Evolutionary conservation across 805 yeast species (phyloP).

Genomic region (Torulaspora franciscae): DNA sequence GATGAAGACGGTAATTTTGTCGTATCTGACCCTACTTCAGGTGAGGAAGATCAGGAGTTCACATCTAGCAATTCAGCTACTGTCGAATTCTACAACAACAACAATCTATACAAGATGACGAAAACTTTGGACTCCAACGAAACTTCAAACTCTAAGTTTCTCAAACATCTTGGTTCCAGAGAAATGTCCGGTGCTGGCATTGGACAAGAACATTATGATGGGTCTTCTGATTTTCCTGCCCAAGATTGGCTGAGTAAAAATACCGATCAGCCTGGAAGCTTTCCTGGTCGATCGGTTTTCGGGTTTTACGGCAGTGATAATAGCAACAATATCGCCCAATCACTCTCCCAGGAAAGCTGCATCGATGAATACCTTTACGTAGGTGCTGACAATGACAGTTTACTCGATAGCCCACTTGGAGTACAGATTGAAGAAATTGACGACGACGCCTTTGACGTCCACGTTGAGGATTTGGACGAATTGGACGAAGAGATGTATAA

Average conservation of each 20-base stretch:
- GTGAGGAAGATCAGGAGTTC: constrained; percentile 2
- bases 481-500: constrained; percentile 32
- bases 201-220: background rate
- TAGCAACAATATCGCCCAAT: constrained; percentile 8
- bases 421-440: constrained; percentile 21
- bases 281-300: background rate
- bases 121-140: constrained; percentile 1
- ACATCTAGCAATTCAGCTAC: constrained; percentile 14
- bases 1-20: constrained; percentile 25
- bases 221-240: background rate
- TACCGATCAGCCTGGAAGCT: background rate
- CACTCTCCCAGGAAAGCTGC: constrained; percentile 5
- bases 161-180: background rate
- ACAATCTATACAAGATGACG: constrained; percentile 18
- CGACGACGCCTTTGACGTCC: constrained; percentile 26
- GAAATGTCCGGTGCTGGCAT: background rate
- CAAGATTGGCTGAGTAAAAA: background rate
- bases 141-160: background rate
- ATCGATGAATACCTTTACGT: constrained; percentile 13
- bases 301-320: constrained; percentile 2
- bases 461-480: constrained; percentile 30
- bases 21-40: constrained; percentile 8
- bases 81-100: constrained; percentile 22
- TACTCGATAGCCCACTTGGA: constrained; percentile 10
- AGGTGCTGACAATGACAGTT: constrained; percentile 11